Base-by-base conservation (phyloP, 257 asterid genomes). In the Scutellaria galericulata region DNA sequence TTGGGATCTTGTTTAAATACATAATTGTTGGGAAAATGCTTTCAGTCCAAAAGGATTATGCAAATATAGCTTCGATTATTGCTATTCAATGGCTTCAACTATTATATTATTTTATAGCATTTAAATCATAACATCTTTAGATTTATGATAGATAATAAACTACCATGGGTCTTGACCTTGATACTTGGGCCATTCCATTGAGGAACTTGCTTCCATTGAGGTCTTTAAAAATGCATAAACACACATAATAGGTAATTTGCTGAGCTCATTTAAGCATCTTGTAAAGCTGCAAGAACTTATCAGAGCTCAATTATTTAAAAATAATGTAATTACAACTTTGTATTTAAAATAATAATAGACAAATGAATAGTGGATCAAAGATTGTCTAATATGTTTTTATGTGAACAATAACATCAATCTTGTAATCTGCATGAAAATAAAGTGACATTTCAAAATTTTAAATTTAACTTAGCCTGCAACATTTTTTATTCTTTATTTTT, bases 281-380 rank as follows among this genome's bases (percentile, higher is more conserved):
- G 37, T 31, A 31, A 11, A 37, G 66, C 66, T 60, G 20, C 50
- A 37, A 55, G 13, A 64, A 39, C 70, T 64, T 64, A 46, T 64
- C 50, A 64, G 45, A 60, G 66, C 35, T 22, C 6, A 46, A 12
- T 24, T 8, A 11, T 18, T 10, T 50, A 18, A 0, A 10, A 4
- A 18, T 46, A n/a, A 7, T 53, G 62, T 55, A 24, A 55, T 24
- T 24, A 54, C 39, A 3, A 7, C 7, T 55, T 12, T 22, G 40
- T 10, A 24, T 10, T 31, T 18, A 3, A 55, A 22, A 55, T 20
- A 55, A 55, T 20, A 4, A 24, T 1, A 22, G 9, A 27, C 9
- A 27, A 57, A 27, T 6, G 15, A 51, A 6, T 11, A 55, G 9
- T 31, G 3, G 65, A 20, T 24, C 42, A 42, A 56, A 27, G 63